Base-by-base conservation (phyloP, 176 grass and related monocot species). In the Metroxylon sagu region DNA sequence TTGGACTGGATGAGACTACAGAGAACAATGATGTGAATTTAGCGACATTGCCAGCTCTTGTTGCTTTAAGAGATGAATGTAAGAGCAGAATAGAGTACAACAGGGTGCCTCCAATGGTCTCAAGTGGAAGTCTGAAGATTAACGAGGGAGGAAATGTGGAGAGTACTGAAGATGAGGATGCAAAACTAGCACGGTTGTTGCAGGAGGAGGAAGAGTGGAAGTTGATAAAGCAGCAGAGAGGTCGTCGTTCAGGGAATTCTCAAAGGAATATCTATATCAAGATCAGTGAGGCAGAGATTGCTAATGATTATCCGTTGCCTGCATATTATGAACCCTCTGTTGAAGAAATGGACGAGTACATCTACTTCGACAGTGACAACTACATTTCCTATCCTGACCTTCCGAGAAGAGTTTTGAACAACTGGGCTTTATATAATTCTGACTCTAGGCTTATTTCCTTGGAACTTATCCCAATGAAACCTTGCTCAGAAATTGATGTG, bases 161-260 rank as follows among this genome's bases (percentile, higher is more conserved):
- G 66, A 48, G 52, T 59, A 72, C 61, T 65, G 73, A 75, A 59
- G 73, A 83, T 30, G 88, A 98, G 35, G 94, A 98, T 76, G 88
- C 65, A 49, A 98, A 98, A 72, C 56, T 98, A 62, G 94, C 94
- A 67, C 82, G 77, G 52, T 73, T 98, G 43, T 76, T 98, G 57
- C 94, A 98, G 62, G 79, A 98, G 77, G 87, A 88, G 69, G 93
- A 98, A 78, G 84, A 98, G 48, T 98, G 94, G 94, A 98, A 98
- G 62, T 78, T 85, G 69, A 89, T 86, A 84, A 92, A 71, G 74
- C 88, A 91, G 59, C 84, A 89, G 73, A 85, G 80, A 69, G 77
- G 79, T 17, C 76, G 71, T 62, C 74, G 65, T 62, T 80, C 74
- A 52, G 18, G 27, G 14, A 73, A 57, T 65, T 67, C 86, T 26